phyloP scores from a whole-genome alignment of 305 asterid genomes.

The Fraxinus greggii region DNA sequence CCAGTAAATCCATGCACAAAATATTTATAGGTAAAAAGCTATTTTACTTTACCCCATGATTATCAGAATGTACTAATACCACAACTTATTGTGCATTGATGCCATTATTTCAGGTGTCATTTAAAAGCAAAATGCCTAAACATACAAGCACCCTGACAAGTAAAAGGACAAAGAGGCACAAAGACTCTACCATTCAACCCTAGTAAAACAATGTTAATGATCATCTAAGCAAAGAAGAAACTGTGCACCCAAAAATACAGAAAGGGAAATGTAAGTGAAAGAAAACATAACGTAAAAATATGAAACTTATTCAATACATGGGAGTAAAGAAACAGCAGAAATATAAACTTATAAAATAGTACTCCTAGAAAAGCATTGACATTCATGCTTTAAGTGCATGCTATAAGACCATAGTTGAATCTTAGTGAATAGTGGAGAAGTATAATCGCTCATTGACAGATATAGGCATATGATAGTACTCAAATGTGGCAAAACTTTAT shows the following conservation, averaged over 20 bases:
- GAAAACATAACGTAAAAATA: not conserved
- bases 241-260: not conserved
- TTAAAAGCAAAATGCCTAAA: constrained; percentile 14
- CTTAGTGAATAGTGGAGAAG: not conserved
- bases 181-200: constrained; percentile 13
- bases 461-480: not conserved
- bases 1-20: constrained; percentile 7
- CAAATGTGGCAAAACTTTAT: constrained; percentile 15
- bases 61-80: constrained; percentile 16
- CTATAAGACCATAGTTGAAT: not conserved
- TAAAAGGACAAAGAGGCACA: not conserved
- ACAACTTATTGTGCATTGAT: constrained; percentile 6
- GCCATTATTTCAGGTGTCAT: constrained; percentile 9
- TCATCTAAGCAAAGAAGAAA: constrained; percentile 22
- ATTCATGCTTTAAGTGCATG: not conserved
- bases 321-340: constrained; percentile 10
- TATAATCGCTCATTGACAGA: constrained; percentile 5
- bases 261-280: constrained; percentile 1
- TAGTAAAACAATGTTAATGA: constrained; percentile 7
- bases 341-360: constrained; percentile 1
- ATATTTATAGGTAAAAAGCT: constrained; percentile 7
- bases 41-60: constrained; percentile 15
- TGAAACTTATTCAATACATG: not conserved
- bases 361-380: not conserved
- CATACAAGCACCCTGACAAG: constrained; percentile 26